Evolutionary conservation across 2,329 filamentous ascomycete genomes (phyloP), one percentile per base, ranked within the genome.

Genomic region (Aciculosporium take): DNA sequence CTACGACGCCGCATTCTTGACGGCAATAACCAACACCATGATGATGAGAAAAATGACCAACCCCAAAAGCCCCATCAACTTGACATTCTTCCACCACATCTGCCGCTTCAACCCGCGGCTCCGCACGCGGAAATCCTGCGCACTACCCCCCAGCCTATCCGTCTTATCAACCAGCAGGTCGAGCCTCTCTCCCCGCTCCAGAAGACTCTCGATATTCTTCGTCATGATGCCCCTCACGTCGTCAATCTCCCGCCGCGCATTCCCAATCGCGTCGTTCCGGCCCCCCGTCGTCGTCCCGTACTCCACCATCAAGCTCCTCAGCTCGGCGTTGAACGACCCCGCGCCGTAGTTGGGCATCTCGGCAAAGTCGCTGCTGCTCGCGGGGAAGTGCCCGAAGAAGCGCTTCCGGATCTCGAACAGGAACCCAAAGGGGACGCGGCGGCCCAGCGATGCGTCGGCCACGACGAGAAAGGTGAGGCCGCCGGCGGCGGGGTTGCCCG

Each of bases 1-100:
- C 37, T 7, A 46, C 31, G 35, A 28, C 13, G 37, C 45, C 33
- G 46, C 55, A 41, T 67, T 70, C 62, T 72, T 74, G 41, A 69
- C 55, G 3, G 69, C 64, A 45, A 76, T 64, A 23, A 75, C 63
- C 44, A 76, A 70, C n/a, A 68, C 65, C 49, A 74, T 51, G 35
- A 77, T 51, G 49, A 78, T 73, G 47, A 78, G 56, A 34, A 68
- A 56, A 21, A 91, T 63, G 2, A 88, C 85, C 34, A 95, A 56
- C 4, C 63, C 69, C 46, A 88, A 56, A 51, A 98, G 61, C 6
- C 76, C 80, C 87, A 96, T 94, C 51, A 98, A 65, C 67, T 93
- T 93, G 35, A 94, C 74, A 60, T 98, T 96, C 79, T 96, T 96
- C 89, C 89, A 96, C 91, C 91, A 98, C 91, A 98, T 96, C 63